These are phyloP conservation scores for Aspergillus mulundensis DNA, from an alignment of 495 filamentous ascomycete species.

Conservation along the genomic window DNA sequence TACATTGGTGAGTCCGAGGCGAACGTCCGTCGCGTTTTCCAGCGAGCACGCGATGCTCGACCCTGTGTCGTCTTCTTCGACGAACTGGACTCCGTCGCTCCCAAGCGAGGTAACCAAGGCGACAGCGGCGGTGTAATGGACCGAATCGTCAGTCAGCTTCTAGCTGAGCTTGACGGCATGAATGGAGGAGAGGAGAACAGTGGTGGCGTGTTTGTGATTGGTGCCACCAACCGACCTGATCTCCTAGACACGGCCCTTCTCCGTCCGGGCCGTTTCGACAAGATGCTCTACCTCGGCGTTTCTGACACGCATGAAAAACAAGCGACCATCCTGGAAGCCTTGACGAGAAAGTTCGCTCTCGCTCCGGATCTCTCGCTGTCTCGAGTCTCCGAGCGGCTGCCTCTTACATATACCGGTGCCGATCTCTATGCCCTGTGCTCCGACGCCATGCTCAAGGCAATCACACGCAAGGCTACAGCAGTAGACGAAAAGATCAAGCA, in stretches of 20 bases:
- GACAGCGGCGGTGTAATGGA: constrained; percentile 99
- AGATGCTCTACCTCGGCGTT: constrained; percentile 97
- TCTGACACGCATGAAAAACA: constrained; percentile 97
- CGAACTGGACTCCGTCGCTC: constrained; percentile 93
- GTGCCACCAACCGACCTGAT: constrained; percentile 93
- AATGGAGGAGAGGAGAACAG: constrained; percentile 81
- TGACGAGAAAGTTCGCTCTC: constrained; percentile 91
- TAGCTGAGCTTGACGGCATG: constrained; percentile 97
- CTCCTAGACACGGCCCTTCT: constrained; percentile 87
- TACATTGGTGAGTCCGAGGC: constrained; percentile 99
- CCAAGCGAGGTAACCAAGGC: constrained; percentile 95
- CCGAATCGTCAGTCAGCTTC: constrained; percentile 90
- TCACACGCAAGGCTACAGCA: constrained; percentile 79
- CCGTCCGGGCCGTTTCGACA: constrained; percentile 91
- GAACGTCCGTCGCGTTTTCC: constrained; percentile 94
- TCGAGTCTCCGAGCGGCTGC: constrained; percentile 69
- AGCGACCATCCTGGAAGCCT: constrained; percentile 84
- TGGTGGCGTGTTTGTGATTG: constrained; percentile 94
- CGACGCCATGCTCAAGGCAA: constrained; percentile 97
- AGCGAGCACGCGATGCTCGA: constrained; percentile 87
- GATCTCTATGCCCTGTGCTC: constrained; percentile 96
- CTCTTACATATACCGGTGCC: constrained; percentile 95
- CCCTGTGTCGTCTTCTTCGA: constrained; percentile 99
- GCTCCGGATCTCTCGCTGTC: constrained; percentile 69
- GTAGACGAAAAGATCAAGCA: constrained; percentile 80